Evolutionary conservation across 441 rosid species (phyloP), one percentile per base, ranked within the genome.

Genomic region (Erysimum pusillum): DNA sequence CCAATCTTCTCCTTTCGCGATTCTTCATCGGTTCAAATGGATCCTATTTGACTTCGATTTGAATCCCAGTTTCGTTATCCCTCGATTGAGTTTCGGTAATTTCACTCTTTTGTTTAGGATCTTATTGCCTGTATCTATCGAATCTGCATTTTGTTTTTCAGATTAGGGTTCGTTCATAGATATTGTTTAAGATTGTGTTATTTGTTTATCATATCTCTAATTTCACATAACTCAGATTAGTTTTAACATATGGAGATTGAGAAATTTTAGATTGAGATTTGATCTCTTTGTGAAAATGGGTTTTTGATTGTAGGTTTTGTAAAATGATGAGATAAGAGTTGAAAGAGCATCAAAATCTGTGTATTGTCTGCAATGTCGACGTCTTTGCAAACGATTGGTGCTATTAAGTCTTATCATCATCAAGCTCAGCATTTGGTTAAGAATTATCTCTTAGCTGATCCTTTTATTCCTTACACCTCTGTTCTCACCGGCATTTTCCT

Each of bases 391-490:
- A 80, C 91, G 59, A 86, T 76, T 44, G 87, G 78, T 83, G 79
- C 79, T 6, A 79, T 86, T 13, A 81, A 80, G 79, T 75, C 89
- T 38, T 87, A 87, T 77, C 87, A 83, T 75, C 82, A 63, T 63
- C 87, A 84, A 72, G 94, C 92, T 17, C 74, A 87, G 61, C 78
- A 76, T 67, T 79, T 90, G 85, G 83, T 88, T 60, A 80, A 81
- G 77, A 81, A 80, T 59, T 86, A 88, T 69, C 71, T 90, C 49
- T 78, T 84, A 44, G 86, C 89, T 35, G 89, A 84, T 81, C 84
- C 92, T 5, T 85, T 84, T 70, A 75, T 87, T 60, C 92, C 94
- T 62, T 88, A 85, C 74, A 83, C 92, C 5, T 85, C 94, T 20
- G 53, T 90, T 9, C 76, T 90, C 62, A 75, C 84, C 56, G 92